Percentiles rank a stretch among this genome's conserved stretches.
Conservation (phyloP, 192 early-diverging fungal genomes). For the Linnemannia hyalina region DNA sequence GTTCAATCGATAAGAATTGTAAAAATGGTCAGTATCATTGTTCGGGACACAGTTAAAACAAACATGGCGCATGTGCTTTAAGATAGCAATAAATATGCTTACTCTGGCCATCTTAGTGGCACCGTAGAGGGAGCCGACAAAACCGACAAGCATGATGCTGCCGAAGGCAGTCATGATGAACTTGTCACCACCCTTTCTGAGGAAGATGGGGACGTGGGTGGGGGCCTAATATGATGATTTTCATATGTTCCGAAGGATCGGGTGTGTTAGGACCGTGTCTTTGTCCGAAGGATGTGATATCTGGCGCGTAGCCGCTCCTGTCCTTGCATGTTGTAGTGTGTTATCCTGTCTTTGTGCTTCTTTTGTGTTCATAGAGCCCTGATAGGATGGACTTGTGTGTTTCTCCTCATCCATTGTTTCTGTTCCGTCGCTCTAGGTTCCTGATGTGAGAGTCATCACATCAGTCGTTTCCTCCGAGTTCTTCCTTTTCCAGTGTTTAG, state of each 20-base stretch:
- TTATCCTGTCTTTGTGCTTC: no score
- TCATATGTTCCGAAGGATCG: neutral
- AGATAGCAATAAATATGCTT: slow-evolving; percentile 2
- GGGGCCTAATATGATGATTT: slow-evolving; percentile 10
- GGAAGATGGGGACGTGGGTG: slow-evolving; percentile 52
- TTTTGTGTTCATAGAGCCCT: no score
- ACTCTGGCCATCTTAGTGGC: slow-evolving; percentile 56
- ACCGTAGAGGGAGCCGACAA: slow-evolving; percentile 43
- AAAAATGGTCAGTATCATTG: neutral
- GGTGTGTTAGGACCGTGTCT: neutral
- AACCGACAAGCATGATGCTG: slow-evolving; percentile 32
- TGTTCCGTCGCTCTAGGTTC: neutral
- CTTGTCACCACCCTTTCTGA: slow-evolving; percentile 54
- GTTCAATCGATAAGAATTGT: no score
- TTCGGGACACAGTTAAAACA: no score
- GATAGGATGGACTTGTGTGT: neutral
- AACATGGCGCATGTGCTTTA: no score
- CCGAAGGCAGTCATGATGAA: slow-evolving; percentile 45
- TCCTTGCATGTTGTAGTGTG: no score
- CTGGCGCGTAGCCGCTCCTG: neutral
- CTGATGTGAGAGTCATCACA: neutral
- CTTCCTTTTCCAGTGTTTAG: neutral
- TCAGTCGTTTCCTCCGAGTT: neutral
- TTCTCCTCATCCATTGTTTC: neutral
- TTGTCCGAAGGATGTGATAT: neutral